Conservation (phyloP, 208 protist genomes). For the Acanthamoeba castellanii region DNA sequence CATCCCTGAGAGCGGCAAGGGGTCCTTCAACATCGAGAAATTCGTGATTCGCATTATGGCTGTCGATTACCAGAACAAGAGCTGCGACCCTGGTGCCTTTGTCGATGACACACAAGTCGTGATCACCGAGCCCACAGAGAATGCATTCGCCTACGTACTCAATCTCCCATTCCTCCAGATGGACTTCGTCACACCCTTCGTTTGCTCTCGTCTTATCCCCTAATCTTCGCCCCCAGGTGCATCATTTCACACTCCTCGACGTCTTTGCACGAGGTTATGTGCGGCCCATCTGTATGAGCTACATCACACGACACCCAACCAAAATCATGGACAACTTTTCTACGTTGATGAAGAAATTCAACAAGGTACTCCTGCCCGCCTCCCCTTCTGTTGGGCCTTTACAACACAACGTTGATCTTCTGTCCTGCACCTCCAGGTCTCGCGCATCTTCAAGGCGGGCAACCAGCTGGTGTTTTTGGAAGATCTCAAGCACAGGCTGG, state of each 20-base stretch:
- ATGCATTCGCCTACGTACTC: slow-evolving; percentile 82
- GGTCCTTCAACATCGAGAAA: slow-evolving; percentile 79
- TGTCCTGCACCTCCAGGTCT: slow-evolving; percentile 53
- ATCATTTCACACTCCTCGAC: slow-evolving; percentile 86
- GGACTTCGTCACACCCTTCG: neutral
- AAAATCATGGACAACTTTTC: slow-evolving; percentile 86
- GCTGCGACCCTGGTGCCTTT: slow-evolving; percentile 77
- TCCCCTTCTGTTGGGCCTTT: neutral
- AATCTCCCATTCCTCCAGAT: neutral
- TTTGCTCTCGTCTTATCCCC: neutral
- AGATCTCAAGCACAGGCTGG: slow-evolving; percentile 65
- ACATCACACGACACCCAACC: slow-evolving; percentile 81
- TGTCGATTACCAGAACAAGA: slow-evolving; percentile 85
- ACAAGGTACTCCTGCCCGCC: slow-evolving; percentile 52
- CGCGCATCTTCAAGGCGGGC: slow-evolving; percentile 62
- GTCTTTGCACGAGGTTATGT: slow-evolving; percentile 86
- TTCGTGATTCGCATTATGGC: slow-evolving; percentile 86
- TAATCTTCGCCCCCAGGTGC: slow-evolving; percentile 74
- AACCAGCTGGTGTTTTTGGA: slow-evolving; percentile 67
- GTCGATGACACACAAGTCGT: slow-evolving; percentile 81
- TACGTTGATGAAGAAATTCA: slow-evolving; percentile 76
- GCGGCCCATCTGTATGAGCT: slow-evolving; percentile 82
- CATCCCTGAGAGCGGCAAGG: slow-evolving; percentile 64
- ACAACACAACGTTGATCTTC: neutral
- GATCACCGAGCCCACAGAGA: slow-evolving; percentile 68